phyloP scores from a whole-genome alignment of 1,139 yeast genomes.

The Debaryomyces singareniensis region DNA sequence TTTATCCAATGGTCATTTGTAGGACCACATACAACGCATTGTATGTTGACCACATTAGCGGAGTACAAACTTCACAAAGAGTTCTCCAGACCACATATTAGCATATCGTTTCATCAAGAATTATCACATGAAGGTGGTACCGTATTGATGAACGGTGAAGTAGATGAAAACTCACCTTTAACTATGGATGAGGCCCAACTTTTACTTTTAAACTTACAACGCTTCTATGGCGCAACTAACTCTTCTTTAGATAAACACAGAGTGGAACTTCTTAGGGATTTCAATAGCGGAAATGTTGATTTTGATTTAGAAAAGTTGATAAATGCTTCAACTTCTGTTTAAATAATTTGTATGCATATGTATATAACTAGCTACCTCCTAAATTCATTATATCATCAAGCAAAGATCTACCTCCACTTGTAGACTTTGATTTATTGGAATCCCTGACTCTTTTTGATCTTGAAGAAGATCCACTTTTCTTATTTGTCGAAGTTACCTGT shows the following conservation, averaged over 20 bases:
- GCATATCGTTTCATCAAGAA: conserved; percentile 82
- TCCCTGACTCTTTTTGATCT: background rate
- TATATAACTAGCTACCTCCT: conserved; percentile 5
- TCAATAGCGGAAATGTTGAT: conserved; percentile 59
- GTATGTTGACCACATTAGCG: conserved; percentile 85
- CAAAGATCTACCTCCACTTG: conserved; percentile 5
- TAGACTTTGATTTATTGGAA: conserved; percentile 1
- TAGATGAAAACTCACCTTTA: conserved; percentile 65
- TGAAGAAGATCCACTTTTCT: background rate
- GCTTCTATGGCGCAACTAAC: conserved; percentile 78
- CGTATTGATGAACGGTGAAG: conserved; percentile 82
- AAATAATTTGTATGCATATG: background rate
- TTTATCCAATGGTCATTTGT: conserved; percentile 92
- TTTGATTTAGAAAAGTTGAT: conserved; percentile 59
- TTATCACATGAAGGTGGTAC: conserved; percentile 53
- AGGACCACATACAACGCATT: conserved; percentile 79
- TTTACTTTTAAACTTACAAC: conserved; percentile 71
- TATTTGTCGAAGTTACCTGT: too few relatives aligned
- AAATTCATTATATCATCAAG: conserved; percentile 11
- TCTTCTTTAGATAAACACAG: conserved; percentile 27
- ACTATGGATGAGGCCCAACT: conserved; percentile 72
- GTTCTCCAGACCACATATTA: conserved; percentile 92
- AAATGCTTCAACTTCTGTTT: background rate
- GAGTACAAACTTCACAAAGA: conserved; percentile 90
- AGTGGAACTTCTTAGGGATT: conserved; percentile 38